Evolutionary conservation across 1,284 basidiomycete species (phyloP), one percentile per base, ranked within the genome.

Genomic region (Amylostereum chailletii): DNA sequence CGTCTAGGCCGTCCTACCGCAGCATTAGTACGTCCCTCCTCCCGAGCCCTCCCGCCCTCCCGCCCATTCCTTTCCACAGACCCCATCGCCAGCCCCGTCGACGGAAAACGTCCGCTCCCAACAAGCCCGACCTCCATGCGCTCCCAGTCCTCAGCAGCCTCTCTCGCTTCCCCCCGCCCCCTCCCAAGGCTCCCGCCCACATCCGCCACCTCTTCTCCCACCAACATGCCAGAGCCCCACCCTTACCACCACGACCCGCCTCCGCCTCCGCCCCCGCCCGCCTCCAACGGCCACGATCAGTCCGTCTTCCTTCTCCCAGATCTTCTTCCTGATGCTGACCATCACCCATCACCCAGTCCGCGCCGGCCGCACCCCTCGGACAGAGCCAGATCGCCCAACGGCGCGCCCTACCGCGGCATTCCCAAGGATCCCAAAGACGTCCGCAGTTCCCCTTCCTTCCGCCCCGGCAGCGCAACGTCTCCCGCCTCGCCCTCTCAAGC

Each of bases 151-250:
- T 45, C 48, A n/a, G 47, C 19, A 19, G 19, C 19, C 19, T 19
- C 19, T 19, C 19, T 19, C 19, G 39, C 11, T 19, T 11, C 44
- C 7, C 52, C 42, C 29, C 55, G 55, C 33, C 55, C 55, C n/a
- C 36, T 56, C 7, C 55, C 55, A 34, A 48, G 52, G 26, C 50
- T 49, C 8, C 55, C 55, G 4, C 48, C 42, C 26, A 36, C 40
- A 31, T 53, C 49, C 3, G 46, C 55, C 5, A 46, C 53, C 4
- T 47, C 51, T 3, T 48, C 57, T 11, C 49, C 57, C 11, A 34
- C 44, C 8, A 41, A 44, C 42, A 60, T 60, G 56, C 60, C 60
- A 4, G 58, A 61, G 19, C 50, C 60, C 4, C 52, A 34, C 3
- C 50, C 58, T 2, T 58, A 55, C 49, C 42, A 40, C 3, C 53